Base-by-base conservation (phyloP, 768 basidiomycete species). In the Amanita pseudoporphyria region DNA sequence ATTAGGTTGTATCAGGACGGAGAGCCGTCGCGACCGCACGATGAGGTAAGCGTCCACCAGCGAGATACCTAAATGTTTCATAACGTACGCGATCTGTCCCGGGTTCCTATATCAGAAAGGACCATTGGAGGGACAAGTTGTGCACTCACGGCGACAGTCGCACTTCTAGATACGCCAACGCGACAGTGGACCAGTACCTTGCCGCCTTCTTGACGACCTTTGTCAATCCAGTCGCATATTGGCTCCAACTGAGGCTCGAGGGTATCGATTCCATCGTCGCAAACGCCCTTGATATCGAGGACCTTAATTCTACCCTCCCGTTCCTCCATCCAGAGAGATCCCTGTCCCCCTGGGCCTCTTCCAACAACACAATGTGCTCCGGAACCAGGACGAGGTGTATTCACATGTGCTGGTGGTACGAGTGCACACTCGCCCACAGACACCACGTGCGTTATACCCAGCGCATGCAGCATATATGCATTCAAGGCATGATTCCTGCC, bases 161-260 rank as follows among this genome's bases (percentile, higher is more conserved):
- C 94, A 60, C 87, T 90, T 53, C 95, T 71, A 38, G 86, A 89
- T 37, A 98, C 95, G n/a, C 95, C 95, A n/a, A 98, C 95, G n/a
- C 93, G 78, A 65, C 95, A 98, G 65, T 98, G 95, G 6, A 98
- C 92, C 45, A 98, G 73, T 30, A 95, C 84, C 60, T 87, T 87
- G 2, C 95, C 95, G 6, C 94, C 93, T 44, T 82, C 77, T 30
- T 69, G 64, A 35, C 90, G 71, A 37, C 92, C 95, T 45, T 78
- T 74, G 58, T 95, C 91, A 57, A 98, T 97, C 89, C 93, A 97
- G 40, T 83, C 84, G 60, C 91, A 91, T 36, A 95, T 87, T 2
- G 85, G 83, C 52, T 81, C 81, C 28, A 98, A 75, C 64, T 93
- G 84, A 5, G 88, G 90, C 58, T 90, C 84, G 24, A 98, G 77